Conservation (phyloP, 2,329 filamentous ascomycete species). For the Fusarium buharicum region DNA sequence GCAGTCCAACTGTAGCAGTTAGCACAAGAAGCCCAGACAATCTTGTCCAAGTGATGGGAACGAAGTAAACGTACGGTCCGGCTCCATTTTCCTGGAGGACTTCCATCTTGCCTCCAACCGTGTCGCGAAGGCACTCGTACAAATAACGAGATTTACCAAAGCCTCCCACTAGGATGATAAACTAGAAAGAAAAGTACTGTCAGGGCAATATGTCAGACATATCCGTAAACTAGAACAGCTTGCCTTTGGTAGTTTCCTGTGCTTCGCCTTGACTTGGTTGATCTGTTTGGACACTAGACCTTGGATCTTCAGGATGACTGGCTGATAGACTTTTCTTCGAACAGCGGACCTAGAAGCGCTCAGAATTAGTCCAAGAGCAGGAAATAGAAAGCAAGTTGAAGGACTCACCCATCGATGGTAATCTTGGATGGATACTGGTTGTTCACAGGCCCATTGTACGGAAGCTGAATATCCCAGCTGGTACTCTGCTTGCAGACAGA, state of each 20-base stretch:
- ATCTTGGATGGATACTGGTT: slow-evolving; percentile 3
- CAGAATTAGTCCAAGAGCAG: not conserved
- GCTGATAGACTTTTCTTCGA: slow-evolving; percentile 39
- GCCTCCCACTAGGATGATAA: slow-evolving; percentile 54
- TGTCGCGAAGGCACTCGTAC: slow-evolving; percentile 34
- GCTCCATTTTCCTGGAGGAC: slow-evolving; percentile 48
- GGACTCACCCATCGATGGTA: slow-evolving; percentile 18
- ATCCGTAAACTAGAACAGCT: not conserved
- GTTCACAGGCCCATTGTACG: not conserved
- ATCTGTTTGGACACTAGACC: slow-evolving; percentile 47
- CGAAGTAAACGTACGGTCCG: slow-evolving; percentile 47
- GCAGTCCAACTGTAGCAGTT: slow-evolving; percentile 48
- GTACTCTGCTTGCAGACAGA: slow-evolving; percentile 28
- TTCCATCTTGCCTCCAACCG: slow-evolving; percentile 20
- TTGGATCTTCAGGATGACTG: slow-evolving; percentile 37
- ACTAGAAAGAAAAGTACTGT: slow-evolving; percentile 39
- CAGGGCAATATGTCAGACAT: too few relatives aligned
- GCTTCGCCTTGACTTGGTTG: slow-evolving; percentile 32
- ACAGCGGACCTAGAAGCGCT: not conserved
- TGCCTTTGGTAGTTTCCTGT: slow-evolving; percentile 46
- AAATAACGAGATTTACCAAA: slow-evolving; percentile 52
- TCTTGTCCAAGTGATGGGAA: not conserved
- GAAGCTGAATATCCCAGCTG: slow-evolving; percentile 19
- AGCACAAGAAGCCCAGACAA: not conserved
- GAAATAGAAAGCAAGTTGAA: too few relatives aligned